These are phyloP conservation scores for Fistulifera solaris DNA, from an alignment of 108 stramenopile genomes.

Conservation along the genomic window DNA sequence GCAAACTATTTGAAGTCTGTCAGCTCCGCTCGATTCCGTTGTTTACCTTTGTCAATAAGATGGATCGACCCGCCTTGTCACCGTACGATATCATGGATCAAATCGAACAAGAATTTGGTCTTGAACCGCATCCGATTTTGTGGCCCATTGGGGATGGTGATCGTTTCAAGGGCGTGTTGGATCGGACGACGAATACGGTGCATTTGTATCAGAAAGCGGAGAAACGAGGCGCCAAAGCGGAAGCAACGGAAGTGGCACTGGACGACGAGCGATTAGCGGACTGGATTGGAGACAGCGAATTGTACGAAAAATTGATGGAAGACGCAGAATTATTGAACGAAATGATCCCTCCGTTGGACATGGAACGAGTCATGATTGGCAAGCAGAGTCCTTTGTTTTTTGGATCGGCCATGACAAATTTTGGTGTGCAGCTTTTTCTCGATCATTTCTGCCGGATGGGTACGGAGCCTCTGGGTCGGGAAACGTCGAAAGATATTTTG, in stretches of 20 bases:
- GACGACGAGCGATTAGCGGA: constrained; percentile 44
- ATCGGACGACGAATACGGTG: constrained; percentile 72
- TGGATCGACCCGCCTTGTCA: constrained; percentile 87
- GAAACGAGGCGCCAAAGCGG: constrained; percentile 56
- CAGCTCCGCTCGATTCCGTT: constrained; percentile 54
- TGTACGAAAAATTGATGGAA: constrained; percentile 84
- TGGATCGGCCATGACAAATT: constrained; percentile 92
- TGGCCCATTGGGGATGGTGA: constrained; percentile 97
- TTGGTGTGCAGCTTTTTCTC: constrained; percentile 88
- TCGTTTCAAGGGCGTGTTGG: constrained; percentile 88
- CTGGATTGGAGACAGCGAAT: constrained; percentile 66
- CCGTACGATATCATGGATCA: constrained; percentile 96
- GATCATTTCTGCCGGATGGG: constrained; percentile 82
- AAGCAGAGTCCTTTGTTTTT: constrained; percentile 91
- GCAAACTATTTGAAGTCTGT: constrained; percentile 88
- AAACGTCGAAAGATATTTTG: constrained; percentile 30
- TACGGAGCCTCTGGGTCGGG: constrained; percentile 47
- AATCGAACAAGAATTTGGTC: constrained; percentile 86
- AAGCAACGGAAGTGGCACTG: constrained; percentile 49
- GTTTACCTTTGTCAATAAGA: constrained; percentile 93
- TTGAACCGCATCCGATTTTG: constrained; percentile 84
- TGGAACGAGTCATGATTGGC: constrained; percentile 78
- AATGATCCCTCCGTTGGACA: constrained; percentile 77
- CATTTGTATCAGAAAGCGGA: constrained; percentile 72
- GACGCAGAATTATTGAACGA: constrained; percentile 83